Conservation (phyloP, 2,329 filamentous ascomycete species). For the Calonectria multiphialidica region DNA sequence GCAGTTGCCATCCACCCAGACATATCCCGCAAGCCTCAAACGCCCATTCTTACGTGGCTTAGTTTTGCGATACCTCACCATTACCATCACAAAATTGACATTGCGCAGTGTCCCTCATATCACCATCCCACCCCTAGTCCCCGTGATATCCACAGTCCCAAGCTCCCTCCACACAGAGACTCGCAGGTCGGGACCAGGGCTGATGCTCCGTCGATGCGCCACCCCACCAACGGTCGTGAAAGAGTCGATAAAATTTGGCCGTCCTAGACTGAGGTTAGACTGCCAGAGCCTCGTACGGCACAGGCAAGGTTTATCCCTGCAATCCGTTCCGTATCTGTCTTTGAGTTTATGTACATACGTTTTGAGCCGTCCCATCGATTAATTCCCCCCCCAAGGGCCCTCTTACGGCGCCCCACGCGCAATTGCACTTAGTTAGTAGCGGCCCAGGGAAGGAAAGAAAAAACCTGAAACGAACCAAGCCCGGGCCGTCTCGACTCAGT, state of each 20-base stretch:
- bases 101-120: neutral
- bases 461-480: constrained; percentile 3
- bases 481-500: neutral
- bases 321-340: neutral
- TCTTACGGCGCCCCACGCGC: constrained; percentile 9
- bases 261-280: constrained; percentile 6
- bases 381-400: neutral
- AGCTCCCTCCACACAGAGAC: neutral
- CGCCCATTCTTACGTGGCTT: neutral
- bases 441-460: neutral
- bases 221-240: constrained; percentile 10
- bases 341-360: neutral
- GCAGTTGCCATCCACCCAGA: neutral
- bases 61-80: neutral
- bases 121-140: constrained; percentile 3
- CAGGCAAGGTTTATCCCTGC: constrained; percentile 17
- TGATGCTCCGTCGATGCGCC: neutral
- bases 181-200: neutral
- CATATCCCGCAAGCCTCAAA: neutral
- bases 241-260: neutral
- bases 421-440: neutral
- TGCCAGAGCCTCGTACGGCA: neutral
- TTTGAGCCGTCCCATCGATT: neutral
- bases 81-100: constrained; percentile 6
- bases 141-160: neutral